Percentiles rank a stretch among this genome's conserved stretches.
phyloP scores from a whole-genome alignment of 2,329 filamentous ascomycete genomes.

The Penicillium sp. region DNA sequence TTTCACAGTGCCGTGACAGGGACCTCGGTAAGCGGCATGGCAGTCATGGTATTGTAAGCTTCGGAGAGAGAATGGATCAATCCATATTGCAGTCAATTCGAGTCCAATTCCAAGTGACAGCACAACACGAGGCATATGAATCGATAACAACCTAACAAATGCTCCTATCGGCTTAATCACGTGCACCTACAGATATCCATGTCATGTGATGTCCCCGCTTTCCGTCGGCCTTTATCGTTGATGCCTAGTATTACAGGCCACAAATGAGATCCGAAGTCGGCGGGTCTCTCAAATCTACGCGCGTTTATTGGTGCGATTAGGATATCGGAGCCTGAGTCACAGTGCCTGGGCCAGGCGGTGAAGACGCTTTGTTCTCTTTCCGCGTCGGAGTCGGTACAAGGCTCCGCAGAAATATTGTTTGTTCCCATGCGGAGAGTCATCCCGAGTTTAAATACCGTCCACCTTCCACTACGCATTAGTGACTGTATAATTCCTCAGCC shows the following conservation, averaged over 20 bases:
- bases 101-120: background rate
- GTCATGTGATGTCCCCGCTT: constrained; percentile 13
- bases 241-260: background rate
- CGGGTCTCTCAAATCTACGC: constrained; percentile 2
- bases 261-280: constrained; percentile 19
- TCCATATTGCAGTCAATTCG: background rate
- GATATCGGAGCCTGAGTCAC: constrained; percentile 5
- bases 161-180: constrained; percentile 10
- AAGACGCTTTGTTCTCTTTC: constrained; percentile 1
- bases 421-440: constrained; percentile 22
- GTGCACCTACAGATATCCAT: background rate
- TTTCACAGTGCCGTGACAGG: constrained; percentile 13
- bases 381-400: constrained; percentile 26
- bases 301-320: constrained; percentile 13
- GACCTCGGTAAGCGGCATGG: background rate
- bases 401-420: constrained; percentile 21
- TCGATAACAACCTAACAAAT: constrained; percentile 1
- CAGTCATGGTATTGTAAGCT: background rate
- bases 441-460: constrained; percentile 21
- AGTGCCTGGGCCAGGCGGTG: constrained; percentile 12
- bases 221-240: constrained; percentile 2
- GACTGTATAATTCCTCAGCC: constrained; percentile 6
- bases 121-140: background rate
- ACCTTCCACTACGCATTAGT: constrained; percentile 4
- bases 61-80: background rate